A percentile compares a stretch with the other conserved stretches of the same genome.
Conservation (phyloP, 2,329 filamentous ascomycete species). For the Aspergillus eucalypticola region DNA sequence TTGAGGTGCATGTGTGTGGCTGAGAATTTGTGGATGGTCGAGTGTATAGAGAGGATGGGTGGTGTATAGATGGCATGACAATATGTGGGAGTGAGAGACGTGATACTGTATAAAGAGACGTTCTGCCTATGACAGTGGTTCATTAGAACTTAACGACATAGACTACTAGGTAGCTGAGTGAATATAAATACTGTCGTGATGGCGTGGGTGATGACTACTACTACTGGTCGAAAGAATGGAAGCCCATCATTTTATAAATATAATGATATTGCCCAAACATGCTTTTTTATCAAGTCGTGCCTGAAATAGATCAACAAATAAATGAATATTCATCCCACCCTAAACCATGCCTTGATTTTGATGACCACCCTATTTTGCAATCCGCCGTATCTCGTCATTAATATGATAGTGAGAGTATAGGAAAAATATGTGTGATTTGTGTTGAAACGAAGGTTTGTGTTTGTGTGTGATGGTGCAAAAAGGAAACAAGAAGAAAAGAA, state of each 20-base stretch:
- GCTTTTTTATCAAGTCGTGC: neutral
- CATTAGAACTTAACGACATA: no score
- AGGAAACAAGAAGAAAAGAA: neutral
- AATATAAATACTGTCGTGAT: no score
- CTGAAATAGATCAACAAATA: neutral
- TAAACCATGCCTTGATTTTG: neutral
- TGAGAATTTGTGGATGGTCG: no score
- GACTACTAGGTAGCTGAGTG: no score
- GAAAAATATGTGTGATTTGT: neutral
- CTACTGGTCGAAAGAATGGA: no score
- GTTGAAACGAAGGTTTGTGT: neutral
- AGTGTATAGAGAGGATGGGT: no score
- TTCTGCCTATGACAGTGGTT: no score
- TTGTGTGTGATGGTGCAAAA: neutral
- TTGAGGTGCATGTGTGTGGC: no score
- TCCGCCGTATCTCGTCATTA: neutral
- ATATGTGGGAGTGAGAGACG: no score
- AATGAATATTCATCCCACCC: neutral
- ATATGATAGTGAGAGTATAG: neutral
- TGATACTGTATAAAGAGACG: no score
- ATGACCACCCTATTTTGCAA: neutral
- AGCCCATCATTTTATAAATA: neutral
- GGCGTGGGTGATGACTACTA: no score
- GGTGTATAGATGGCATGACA: no score
- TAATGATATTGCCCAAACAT: neutral